Evolutionary conservation across 225 moss, liverwort and hornwort species (phyloP).

Genomic region (Climacium dendroides): DNA sequence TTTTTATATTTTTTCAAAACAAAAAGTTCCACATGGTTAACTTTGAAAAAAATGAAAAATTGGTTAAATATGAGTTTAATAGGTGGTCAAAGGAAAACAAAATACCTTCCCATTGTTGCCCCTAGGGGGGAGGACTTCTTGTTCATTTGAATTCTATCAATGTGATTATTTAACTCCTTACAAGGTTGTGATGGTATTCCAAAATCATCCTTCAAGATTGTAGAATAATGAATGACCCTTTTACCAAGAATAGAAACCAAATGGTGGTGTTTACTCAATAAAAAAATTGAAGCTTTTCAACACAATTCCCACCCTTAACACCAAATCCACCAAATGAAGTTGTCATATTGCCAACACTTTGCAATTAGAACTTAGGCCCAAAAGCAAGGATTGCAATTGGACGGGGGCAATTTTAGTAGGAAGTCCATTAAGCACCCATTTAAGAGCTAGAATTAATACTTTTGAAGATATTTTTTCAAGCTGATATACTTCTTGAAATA

Average conservation of each 20-base stretch:
- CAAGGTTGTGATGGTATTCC: not conserved
- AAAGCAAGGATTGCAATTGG: not conserved
- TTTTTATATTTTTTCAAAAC: too few species aligned
- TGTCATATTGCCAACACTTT: not conserved
- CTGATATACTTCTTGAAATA: not conserved
- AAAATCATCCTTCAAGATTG: not conserved
- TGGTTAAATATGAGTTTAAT: too few species aligned
- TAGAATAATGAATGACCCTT: not conserved
- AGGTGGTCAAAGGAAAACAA: not conserved
- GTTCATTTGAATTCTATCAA: not conserved
- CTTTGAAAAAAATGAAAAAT: too few species aligned
- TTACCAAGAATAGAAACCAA: not conserved
- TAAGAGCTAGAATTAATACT: not conserved
- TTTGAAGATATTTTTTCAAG: too few species aligned
- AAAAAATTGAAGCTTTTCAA: not conserved
- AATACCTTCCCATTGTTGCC: not conserved
- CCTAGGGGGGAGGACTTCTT: not conserved
- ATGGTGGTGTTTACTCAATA: not conserved
- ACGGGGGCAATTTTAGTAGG: not conserved
- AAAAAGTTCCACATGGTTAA: too few species aligned
- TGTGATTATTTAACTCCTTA: not conserved
- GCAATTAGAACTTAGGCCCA: not conserved
- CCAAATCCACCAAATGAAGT: not conserved
- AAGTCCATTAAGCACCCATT: not conserved
- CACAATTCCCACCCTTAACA: not conserved